These are phyloP conservation scores for Apiospora aurea DNA, from an alignment of 2,329 filamentous ascomycete species.

Conservation along the genomic window DNA sequence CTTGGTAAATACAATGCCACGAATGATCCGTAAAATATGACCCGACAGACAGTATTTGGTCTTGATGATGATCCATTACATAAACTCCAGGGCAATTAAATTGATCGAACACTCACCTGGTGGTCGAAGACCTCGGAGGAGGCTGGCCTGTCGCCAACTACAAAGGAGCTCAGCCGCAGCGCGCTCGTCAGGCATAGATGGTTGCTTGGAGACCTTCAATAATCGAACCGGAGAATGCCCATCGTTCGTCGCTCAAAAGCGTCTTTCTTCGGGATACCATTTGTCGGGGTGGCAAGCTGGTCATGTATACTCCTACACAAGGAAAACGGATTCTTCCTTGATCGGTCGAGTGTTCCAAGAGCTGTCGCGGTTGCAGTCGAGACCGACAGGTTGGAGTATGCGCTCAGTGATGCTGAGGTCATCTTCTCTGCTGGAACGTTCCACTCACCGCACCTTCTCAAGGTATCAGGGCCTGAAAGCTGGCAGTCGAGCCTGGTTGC, in stretches of 20 bases:
- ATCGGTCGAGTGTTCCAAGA: slow-evolving; percentile 30
- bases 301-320: slow-evolving; percentile 24
- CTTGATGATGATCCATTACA: neutral
- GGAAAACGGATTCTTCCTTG: slow-evolving; percentile 37
- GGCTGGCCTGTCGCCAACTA: neutral
- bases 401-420: slow-evolving; percentile 43
- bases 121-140: neutral
- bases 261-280: slow-evolving; percentile 36
- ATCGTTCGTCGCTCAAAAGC: slow-evolving; percentile 21
- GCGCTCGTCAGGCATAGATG: neutral
- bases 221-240: neutral
- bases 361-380: slow-evolving; percentile 36
- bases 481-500: neutral
- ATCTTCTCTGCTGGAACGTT: slow-evolving; percentile 49
- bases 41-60: neutral
- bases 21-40: slow-evolving; percentile 38
- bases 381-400: slow-evolving; percentile 30
- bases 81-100: neutral
- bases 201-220: neutral
- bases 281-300: slow-evolving; percentile 28
- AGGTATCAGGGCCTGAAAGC: slow-evolving; percentile 43
- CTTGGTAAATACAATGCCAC: slow-evolving; percentile 30
- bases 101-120: neutral
- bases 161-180: neutral
- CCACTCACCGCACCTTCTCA: slow-evolving; percentile 48